Conservation (phyloP, 371 early-diverging fungal species). For the Paraphysoderma sedebokerense region DNA sequence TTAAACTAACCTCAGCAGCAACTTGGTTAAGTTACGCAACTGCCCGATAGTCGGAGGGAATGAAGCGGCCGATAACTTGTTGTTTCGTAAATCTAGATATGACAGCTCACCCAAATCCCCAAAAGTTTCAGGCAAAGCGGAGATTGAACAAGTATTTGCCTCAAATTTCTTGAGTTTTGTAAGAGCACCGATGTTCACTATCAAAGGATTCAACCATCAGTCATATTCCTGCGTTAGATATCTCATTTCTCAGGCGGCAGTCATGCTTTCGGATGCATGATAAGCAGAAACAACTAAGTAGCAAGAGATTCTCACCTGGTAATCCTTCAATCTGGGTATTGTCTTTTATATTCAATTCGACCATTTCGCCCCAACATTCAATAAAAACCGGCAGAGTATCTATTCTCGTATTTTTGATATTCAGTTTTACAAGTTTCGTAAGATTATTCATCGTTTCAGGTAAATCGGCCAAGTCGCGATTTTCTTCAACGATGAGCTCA, state of each 20-base stretch:
- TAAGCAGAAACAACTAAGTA: background rate
- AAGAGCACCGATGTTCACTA: background rate
- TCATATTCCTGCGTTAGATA: background rate
- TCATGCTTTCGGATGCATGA: too few species aligned
- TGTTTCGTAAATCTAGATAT: background rate
- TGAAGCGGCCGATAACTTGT: background rate
- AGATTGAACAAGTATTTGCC: background rate
- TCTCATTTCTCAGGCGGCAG: too few species aligned
- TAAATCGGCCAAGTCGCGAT: background rate
- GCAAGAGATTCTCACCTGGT: background rate
- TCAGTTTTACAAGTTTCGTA: background rate
- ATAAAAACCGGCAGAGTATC: background rate
- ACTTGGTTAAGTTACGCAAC: background rate
- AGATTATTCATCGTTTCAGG: background rate
- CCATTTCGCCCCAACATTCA: background rate
- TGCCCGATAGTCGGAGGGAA: background rate
- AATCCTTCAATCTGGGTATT: background rate
- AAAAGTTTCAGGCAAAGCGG: background rate
- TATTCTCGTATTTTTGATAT: background rate
- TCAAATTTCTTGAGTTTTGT: background rate
- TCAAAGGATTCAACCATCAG: background rate
- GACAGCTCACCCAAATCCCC: background rate
- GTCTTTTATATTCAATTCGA: background rate
- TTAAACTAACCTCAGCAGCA: background rate
- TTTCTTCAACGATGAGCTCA: background rate